Conservation (phyloP, 2,329 filamentous ascomycete species). For the Exserohilum turcica region DNA sequence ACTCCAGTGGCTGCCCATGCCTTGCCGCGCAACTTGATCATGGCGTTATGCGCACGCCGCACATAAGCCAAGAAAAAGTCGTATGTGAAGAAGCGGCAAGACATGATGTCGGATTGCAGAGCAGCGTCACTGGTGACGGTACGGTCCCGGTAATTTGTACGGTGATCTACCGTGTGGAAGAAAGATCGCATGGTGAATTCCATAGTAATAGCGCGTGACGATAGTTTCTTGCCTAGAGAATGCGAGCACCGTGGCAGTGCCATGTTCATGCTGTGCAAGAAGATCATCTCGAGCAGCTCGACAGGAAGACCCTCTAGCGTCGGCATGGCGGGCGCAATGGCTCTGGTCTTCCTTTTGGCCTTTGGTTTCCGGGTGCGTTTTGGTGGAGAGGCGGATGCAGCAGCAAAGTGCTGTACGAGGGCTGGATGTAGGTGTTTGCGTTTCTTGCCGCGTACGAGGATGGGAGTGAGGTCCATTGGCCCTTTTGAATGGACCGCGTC, state of each 20-base stretch:
- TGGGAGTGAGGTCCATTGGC: constrained; percentile 42
- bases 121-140: constrained; percentile 23
- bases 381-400: constrained; percentile 9
- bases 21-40: constrained; percentile 35
- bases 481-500: constrained; percentile 15
- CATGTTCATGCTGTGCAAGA: constrained; percentile 45
- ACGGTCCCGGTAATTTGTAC: constrained; percentile 28
- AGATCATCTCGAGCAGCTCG: constrained; percentile 45
- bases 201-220: constrained; percentile 33
- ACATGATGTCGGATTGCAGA: constrained; percentile 37
- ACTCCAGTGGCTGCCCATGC: constrained; percentile 40
- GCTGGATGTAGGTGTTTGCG: constrained; percentile 23
- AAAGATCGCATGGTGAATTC: constrained; percentile 41
- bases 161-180: constrained; percentile 43
- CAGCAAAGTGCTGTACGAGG: constrained; percentile 6
- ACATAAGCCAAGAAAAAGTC: constrained; percentile 44
- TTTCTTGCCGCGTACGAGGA: constrained; percentile 43
- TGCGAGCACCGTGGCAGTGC: constrained; percentile 40
- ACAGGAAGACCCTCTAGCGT: constrained; percentile 42
- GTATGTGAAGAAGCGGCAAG: constrained; percentile 46
- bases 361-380: constrained; percentile 22
- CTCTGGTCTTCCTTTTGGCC: constrained; percentile 19
- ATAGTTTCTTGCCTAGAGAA: constrained; percentile 39
- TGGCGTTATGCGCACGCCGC: constrained; percentile 34
- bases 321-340: constrained; percentile 32